Conservation (phyloP, 768 basidiomycete species). For the Dentipellis fragilis region DNA sequence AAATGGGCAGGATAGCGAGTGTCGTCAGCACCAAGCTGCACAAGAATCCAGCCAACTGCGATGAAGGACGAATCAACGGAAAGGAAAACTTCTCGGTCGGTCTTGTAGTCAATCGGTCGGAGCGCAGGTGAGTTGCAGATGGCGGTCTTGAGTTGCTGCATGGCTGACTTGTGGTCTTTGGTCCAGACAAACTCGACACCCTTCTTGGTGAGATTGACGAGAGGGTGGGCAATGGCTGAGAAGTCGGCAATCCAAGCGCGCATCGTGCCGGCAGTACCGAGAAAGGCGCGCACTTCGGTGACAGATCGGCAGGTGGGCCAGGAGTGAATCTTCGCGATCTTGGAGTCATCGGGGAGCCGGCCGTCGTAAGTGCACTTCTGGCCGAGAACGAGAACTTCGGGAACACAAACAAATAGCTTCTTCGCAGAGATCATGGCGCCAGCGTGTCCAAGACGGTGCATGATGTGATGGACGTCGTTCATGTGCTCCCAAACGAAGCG, state of each 20-base stretch:
- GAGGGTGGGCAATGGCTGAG: constrained; percentile 8
- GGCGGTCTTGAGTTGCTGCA: constrained; percentile 7
- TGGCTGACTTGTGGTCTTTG: constrained; percentile 4
- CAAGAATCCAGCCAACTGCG: constrained; percentile 15
- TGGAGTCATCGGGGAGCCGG: constrained; percentile 16
- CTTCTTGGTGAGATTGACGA: constrained; percentile 15
- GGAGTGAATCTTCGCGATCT: constrained; percentile 17
- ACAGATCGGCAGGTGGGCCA: constrained; percentile 15
- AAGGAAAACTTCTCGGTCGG: constrained; percentile 2
- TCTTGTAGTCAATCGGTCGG: constrained; percentile 7
- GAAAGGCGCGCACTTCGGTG: constrained; percentile 18
- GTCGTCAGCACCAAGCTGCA: constrained; percentile 13
- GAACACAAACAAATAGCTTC: constrained; percentile 1
- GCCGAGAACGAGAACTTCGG: constrained; percentile 24
- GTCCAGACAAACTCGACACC: constrained; percentile 13
- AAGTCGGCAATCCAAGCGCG: constrained; percentile 16
- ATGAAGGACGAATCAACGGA: constrained; percentile 14
- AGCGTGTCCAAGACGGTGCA: neutral
- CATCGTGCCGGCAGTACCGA: constrained; percentile 14
- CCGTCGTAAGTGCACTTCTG: constrained; percentile 29
- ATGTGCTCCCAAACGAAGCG: constrained; percentile 1
- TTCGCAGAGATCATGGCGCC: neutral
- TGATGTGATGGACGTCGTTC: neutral
- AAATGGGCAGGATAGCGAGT: constrained; percentile 21
- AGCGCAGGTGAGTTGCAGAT: constrained; percentile 1